phyloP scores from a whole-genome alignment of 495 filamentous ascomycete genomes.

The Parathielavia hyrcaniae region DNA sequence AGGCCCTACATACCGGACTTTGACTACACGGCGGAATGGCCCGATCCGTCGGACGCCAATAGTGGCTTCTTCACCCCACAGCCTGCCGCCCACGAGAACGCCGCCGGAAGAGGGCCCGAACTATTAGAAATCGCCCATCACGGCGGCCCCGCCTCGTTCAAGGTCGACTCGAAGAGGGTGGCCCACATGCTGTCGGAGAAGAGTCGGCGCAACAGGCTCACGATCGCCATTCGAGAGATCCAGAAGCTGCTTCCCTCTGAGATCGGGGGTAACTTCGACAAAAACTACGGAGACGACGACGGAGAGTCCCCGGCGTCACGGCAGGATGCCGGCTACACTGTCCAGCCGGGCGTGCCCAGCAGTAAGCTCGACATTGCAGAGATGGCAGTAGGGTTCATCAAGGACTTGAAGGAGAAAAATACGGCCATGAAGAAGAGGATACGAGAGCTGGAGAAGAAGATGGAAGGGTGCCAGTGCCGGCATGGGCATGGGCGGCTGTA shows the following conservation, averaged over 20 bases:
- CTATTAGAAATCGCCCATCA: constrained; percentile 9
- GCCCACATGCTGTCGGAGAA: constrained; percentile 36
- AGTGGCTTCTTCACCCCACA: constrained; percentile 1
- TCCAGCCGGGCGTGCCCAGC: constrained; percentile 17
- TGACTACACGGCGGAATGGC: constrained; percentile 9
- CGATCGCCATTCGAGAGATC: constrained; percentile 32
- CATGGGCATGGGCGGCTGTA: neutral
- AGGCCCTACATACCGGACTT: neutral
- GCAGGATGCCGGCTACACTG: constrained; percentile 6
- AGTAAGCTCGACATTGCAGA: constrained; percentile 34
- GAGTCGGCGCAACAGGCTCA: constrained; percentile 28
- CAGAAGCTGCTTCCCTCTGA: constrained; percentile 28
- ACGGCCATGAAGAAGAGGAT: constrained; percentile 25
- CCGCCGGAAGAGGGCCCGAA: neutral
- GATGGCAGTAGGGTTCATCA: constrained; percentile 31
- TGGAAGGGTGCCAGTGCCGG: constrained; percentile 11
- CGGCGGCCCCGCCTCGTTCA: constrained; percentile 16
- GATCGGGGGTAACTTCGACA: neutral
- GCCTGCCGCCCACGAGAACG: constrained; percentile 2
- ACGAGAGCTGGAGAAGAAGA: constrained; percentile 19
- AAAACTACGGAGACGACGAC: too few relatives aligned
- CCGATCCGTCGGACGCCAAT: constrained; percentile 5
- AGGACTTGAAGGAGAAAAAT: constrained; percentile 26
- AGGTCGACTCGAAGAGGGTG: constrained; percentile 25
- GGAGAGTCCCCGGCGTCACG: neutral